phyloP scores from a whole-genome alignment of 441 rosid genomes.

The Daphne laureola region DNA sequence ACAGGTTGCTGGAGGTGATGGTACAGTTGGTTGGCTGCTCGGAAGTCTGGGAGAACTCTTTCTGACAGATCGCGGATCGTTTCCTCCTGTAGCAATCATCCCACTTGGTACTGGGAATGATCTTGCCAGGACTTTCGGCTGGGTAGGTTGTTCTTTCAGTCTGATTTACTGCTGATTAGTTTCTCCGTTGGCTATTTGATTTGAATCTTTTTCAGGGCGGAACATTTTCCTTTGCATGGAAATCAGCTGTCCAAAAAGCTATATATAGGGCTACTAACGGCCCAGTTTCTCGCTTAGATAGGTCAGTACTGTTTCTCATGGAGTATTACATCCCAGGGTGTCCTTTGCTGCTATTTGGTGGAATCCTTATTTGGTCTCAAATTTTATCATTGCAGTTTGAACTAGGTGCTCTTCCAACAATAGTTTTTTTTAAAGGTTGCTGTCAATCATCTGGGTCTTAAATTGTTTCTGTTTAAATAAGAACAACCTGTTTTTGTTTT shows the following conservation, averaged over 20 bases:
- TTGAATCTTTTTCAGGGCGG: constrained; percentile 63
- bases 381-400: too few species aligned
- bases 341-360: constrained; percentile 1
- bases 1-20: constrained; percentile 99
- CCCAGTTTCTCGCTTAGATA: constrained; percentile 63
- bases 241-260: constrained; percentile 72
- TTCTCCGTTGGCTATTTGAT: constrained; percentile 14
- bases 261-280: constrained; percentile 53
- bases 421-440: too few species aligned
- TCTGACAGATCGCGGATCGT: constrained; percentile 42
- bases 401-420: too few species aligned
- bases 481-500: too few species aligned
- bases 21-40: constrained; percentile 96
- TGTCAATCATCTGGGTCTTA: too few species aligned
- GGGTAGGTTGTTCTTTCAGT: constrained; percentile 47
- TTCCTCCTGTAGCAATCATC: constrained; percentile 83
- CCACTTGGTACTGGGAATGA: constrained; percentile 98
- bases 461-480: too few species aligned
- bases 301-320: constrained; percentile 28
- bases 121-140: constrained; percentile 88
- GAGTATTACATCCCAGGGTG: neutral
- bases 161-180: constrained; percentile 8
- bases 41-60: constrained; percentile 73
- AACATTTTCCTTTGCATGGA: constrained; percentile 92
- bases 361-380: too few species aligned